Evolutionary conservation across 176 grass and related monocot genomes (phyloP), one percentile per base, ranked within the genome.

Genomic region (Tillandsia fasciculata): DNA sequence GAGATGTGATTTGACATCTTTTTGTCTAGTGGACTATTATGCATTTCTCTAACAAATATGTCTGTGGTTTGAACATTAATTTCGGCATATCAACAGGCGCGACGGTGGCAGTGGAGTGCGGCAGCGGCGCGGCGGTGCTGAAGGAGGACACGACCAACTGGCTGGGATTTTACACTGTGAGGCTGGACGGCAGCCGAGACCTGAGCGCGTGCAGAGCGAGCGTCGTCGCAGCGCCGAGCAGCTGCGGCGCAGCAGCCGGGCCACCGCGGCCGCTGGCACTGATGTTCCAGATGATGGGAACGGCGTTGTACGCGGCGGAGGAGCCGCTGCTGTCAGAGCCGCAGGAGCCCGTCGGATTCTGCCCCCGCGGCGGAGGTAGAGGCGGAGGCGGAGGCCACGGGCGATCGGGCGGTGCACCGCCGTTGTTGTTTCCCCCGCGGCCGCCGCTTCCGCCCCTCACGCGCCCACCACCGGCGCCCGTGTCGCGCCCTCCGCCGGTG

Each of bases 131-230:
- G 26, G 17, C n/a, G 65, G 2, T n/a, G 67, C 51, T 52, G 3
- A 75, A 70, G 14, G 80, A 88, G 66, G 84, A 87, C 56, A 87
- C 57, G 64, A 96, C 92, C 79, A 96, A 96, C 78, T 96, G 92
- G 92, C 83, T 89, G 50, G 92, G 92, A 20, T 75, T 75, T 64
- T 96, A 86, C 80, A 65, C 83, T 12, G 51, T 96, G 49, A 77
- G 78, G 50, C 75, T 91, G 69, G 92, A 96, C 12, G 92, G 92
- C 9, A 78, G 83, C 61, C 80, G 82, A 0, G 85, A 96, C 69
- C 80, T 96, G 76, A 87, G 79, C 78, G 83, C 85, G 11, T 96
- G 92, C 86, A 89, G 80, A 7, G 88, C 88, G 14, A 81, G 83
- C 63, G 81, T 96, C 52, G 82, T 96, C 47, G 83, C 69, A 6